Conservation (phyloP, 2,329 filamentous ascomycete genomes). For the Apiospora phragmitis region DNA sequence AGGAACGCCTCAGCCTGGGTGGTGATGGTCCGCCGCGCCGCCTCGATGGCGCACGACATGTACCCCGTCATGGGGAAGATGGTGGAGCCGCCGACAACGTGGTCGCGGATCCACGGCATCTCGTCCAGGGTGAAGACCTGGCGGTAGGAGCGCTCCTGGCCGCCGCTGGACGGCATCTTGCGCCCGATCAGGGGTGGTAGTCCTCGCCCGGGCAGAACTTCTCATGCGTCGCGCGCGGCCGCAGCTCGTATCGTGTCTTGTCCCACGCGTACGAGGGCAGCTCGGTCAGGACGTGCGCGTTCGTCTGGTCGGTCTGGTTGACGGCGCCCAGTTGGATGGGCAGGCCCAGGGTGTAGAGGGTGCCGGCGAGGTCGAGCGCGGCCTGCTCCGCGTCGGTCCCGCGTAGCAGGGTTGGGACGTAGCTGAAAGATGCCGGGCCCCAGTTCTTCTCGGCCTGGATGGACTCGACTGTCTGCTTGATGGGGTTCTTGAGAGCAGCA, state of each 20-base stretch:
- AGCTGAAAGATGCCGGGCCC: slow-evolving; percentile 15
- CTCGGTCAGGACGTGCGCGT: not conserved
- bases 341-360: slow-evolving; percentile 29
- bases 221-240: not conserved
- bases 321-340: slow-evolving; percentile 24
- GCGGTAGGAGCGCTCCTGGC: not conserved
- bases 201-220: slow-evolving; percentile 8
- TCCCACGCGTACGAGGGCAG: not conserved
- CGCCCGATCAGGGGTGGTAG: not conserved
- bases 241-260: not conserved
- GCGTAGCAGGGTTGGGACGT: slow-evolving; percentile 17
- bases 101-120: slow-evolving; percentile 14
- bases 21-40: slow-evolving; percentile 10
- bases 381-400: slow-evolving; percentile 10
- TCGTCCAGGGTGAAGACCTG: slow-evolving; percentile 3
- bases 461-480: not conserved
- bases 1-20: slow-evolving; percentile 7
- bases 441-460: not conserved
- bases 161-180: not conserved
- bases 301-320: not conserved
- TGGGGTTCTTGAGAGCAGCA: not conserved
- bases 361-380: slow-evolving; percentile 27
- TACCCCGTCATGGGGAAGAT: slow-evolving; percentile 20
- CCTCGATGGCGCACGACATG: slow-evolving; percentile 17
- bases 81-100: slow-evolving; percentile 30